Evolutionary conservation across 2,329 filamentous ascomycete genomes (phyloP).

Genomic region (Diaporthe sp.): DNA sequence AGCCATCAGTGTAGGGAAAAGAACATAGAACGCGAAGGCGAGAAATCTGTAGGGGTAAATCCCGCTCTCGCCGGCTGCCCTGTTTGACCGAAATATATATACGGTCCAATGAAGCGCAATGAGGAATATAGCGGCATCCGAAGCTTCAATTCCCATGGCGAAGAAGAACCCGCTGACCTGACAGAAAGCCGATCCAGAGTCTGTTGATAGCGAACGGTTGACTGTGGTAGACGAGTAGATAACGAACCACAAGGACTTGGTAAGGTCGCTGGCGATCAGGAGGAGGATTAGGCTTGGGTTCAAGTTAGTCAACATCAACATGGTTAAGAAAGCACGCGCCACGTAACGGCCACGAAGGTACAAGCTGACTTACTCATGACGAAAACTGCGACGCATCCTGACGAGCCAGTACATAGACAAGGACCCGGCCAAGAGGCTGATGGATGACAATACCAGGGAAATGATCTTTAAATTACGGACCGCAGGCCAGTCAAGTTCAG

Average conservation of each 20-base stretch:
- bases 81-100: conserved; percentile 75
- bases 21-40: conserved; percentile 70
- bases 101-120: conserved; percentile 81
- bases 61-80: conserved; percentile 69
- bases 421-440: conserved; percentile 70
- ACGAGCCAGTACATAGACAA: conserved; percentile 79
- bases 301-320: conserved; percentile 4
- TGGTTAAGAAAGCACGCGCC: neutral
- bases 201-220: conserved; percentile 59
- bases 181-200: conserved; percentile 70
- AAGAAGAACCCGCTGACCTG: conserved; percentile 79
- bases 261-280: conserved; percentile 79
- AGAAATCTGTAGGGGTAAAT: conserved; percentile 76
- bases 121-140: conserved; percentile 79
- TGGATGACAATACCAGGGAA: conserved; percentile 58
- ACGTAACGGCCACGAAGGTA: too few relatives aligned
- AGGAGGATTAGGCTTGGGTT: conserved; percentile 77
- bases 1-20: conserved; percentile 72
- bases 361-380: conserved; percentile 72
- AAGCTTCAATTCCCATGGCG: conserved; percentile 75
- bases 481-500: neutral
- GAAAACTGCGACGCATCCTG: conserved; percentile 80
- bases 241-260: conserved; percentile 78
- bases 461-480: conserved; percentile 52
- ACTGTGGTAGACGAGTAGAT: conserved; percentile 75